Base-by-base conservation (phyloP, 768 basidiomycete species). In the Tylopilus cervinicoccineus region DNA sequence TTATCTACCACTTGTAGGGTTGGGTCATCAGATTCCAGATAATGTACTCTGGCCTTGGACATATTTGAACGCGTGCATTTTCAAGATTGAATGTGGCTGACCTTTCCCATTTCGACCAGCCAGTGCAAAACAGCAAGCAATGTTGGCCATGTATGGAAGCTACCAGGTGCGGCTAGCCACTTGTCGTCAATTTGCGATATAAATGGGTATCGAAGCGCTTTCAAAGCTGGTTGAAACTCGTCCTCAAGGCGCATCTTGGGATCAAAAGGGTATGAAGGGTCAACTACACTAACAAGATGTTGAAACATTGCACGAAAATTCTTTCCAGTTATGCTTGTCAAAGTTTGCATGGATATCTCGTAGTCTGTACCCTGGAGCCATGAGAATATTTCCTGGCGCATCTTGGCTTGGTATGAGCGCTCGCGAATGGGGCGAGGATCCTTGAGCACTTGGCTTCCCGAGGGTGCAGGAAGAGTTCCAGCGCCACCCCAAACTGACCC, bases 121-220 rank as follows among this genome's bases (percentile, higher is more conserved):
- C 96, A 99, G 67, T 94, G 88, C 28, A 98, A 64, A 60, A 89
- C 87, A 19, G 88, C 95, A 14, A 98, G 73, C 22, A 96, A 68
- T 19, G 81, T 74, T 0, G 92, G 90, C 96, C 95, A 98, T n/a
- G 86, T 84, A 68, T 91, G 88, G 73, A 88, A 86, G 45, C 84
- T 86, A 0, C 90, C 94, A 0, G 93, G 88, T 2, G 93, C 86
- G 8, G 85, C 85, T 5, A 98, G 68, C 78, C 89, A 91, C 54
- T 89, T 93, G 43, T 84, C 83, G 56, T 92, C 89, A 16, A 97
- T 77, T 48, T 80, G 76, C 43, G 84, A 77, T 4, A 82, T 76
- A 50, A 83, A 88, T 0, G 96, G 95, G 68, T 97, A 99, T 53
- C 78, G 76, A 31, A 91, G 66, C 6, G 84, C 79, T 62, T 81